Evolutionary conservation across 768 basidiomycete genomes (phyloP).

Genomic region (Russula vinacea): DNA sequence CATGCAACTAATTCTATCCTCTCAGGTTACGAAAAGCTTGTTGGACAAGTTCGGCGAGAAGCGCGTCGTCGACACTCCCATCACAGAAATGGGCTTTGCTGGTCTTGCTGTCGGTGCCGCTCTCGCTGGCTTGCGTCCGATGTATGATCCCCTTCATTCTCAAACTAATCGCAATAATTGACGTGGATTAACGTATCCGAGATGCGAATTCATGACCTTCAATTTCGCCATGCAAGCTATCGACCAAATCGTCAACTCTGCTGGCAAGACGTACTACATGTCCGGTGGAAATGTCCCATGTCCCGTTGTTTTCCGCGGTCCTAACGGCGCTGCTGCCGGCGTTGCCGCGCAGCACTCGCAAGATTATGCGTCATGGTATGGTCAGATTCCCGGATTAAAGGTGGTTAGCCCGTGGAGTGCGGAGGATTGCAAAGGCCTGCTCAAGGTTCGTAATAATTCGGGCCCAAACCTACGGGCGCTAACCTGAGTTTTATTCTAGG

Average conservation of each 20-base stretch:
- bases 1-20: not conserved
- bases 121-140: slow-evolving; percentile 88
- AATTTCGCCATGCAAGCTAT: slow-evolving; percentile 99
- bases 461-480: not conserved
- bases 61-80: slow-evolving; percentile 95
- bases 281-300: slow-evolving; percentile 98
- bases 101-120: slow-evolving; percentile 95
- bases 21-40: slow-evolving; percentile 93
- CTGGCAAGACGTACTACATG: slow-evolving; percentile 99
- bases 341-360: slow-evolving; percentile 97
- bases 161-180: slow-evolving; percentile 18
- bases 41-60: slow-evolving; percentile 99
- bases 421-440: slow-evolving; percentile 98
- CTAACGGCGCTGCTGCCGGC: slow-evolving; percentile 97
- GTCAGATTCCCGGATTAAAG: slow-evolving; percentile 90
- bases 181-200: slow-evolving; percentile 35
- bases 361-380: slow-evolving; percentile 96
- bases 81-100: slow-evolving; percentile 98
- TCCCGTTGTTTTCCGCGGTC: slow-evolving; percentile 98
- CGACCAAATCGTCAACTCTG: slow-evolving; percentile 99
- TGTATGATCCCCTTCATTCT: slow-evolving; percentile 48
- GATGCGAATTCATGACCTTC: slow-evolving; percentile 99
- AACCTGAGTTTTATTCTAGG: slow-evolving; percentile 43
- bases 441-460: slow-evolving; percentile 61
- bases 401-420: slow-evolving; percentile 97